These are phyloP conservation scores for Mycena kentingensis DNA, from an alignment of 768 basidiomycete species.

Conservation along the genomic window DNA sequence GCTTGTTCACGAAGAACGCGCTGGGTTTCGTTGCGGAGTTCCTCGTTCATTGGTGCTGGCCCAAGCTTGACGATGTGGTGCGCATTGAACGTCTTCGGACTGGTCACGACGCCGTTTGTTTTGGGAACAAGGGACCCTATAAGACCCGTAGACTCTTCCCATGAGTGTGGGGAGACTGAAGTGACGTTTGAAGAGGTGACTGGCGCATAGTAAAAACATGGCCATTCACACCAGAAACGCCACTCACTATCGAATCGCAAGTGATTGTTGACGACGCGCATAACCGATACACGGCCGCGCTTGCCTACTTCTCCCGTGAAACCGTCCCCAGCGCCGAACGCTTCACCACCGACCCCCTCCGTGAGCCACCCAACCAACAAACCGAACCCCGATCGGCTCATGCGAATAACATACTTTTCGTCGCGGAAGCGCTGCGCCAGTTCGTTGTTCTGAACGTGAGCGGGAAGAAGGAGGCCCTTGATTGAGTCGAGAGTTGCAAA, in stretches of 20 bases:
- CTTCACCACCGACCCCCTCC: slow-evolving; percentile 85
- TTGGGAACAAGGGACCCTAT: slow-evolving; percentile 77
- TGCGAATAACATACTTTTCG: slow-evolving; percentile 87
- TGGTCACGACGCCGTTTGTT: slow-evolving; percentile 48
- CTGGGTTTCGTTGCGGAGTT: slow-evolving; percentile 78
- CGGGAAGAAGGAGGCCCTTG: slow-evolving; percentile 75
- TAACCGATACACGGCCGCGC: slow-evolving; percentile 84
- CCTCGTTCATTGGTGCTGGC: slow-evolving; percentile 74
- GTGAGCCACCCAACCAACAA: slow-evolving; percentile 95
- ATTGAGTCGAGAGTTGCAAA: slow-evolving; percentile 73
- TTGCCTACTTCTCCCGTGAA: slow-evolving; percentile 82
- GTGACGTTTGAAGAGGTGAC: slow-evolving; percentile 74
- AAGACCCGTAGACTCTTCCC: slow-evolving; percentile 88
- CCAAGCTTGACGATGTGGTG: slow-evolving; percentile 85
- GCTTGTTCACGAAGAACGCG: slow-evolving; percentile 81
- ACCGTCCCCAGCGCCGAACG: slow-evolving; percentile 76
- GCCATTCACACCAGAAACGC: slow-evolving; percentile 8
- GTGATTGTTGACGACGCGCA: slow-evolving; percentile 94
- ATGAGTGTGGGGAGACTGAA: slow-evolving; percentile 60
- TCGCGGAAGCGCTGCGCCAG: slow-evolving; percentile 82
- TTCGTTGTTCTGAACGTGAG: slow-evolving; percentile 83
- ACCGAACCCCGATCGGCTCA: slow-evolving; percentile 90
- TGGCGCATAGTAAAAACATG: slow-evolving; percentile 34
- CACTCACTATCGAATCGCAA: slow-evolving; percentile 83
- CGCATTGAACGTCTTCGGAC: slow-evolving; percentile 71